Evolutionary conservation across 2,329 filamentous ascomycete genomes (phyloP).

Genomic region (Trichoderma koningii): DNA sequence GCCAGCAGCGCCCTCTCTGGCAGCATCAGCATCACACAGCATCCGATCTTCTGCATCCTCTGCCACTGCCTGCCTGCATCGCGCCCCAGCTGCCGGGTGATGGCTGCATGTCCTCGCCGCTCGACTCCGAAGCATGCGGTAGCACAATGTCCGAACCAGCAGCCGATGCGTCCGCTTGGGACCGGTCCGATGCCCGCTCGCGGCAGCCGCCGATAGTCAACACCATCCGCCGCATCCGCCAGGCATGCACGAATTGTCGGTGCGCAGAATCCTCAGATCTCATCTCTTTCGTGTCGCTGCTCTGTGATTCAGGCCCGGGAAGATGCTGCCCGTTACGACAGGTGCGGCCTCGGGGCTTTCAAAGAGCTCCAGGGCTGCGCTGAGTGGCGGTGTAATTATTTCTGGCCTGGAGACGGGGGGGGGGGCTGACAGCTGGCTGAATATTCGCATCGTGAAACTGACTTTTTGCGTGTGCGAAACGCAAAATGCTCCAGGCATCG

Average conservation of each 20-base stretch:
- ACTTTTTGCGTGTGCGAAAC: neutral
- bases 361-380: too few species aligned
- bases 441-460: neutral
- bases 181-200: slow-evolving; percentile 21
- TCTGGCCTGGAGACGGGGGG: too few species aligned
- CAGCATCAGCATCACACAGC: too few species aligned
- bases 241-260: slow-evolving; percentile 25
- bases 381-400: too few species aligned
- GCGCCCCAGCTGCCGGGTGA: too few species aligned
- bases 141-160: slow-evolving; percentile 22
- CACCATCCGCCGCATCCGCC: slow-evolving; percentile 26
- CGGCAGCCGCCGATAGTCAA: slow-evolving; percentile 23
- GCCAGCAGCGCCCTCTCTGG: too few species aligned
- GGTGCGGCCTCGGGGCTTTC: neutral
- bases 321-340: neutral
- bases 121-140: slow-evolving; percentile 14
- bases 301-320: neutral
- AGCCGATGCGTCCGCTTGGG: slow-evolving; percentile 19
- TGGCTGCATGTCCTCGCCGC: neutral
- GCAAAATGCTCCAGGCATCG: slow-evolving; percentile 7
- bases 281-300: neutral
- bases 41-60: too few species aligned
- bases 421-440: neutral
- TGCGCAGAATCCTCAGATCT: slow-evolving; percentile 6
- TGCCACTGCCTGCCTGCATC: neutral